Percentiles rank a stretch among this genome's conserved stretches.
Conservation (phyloP, 2,329 filamentous ascomycete genomes). For the Diaporthe sp. region DNA sequence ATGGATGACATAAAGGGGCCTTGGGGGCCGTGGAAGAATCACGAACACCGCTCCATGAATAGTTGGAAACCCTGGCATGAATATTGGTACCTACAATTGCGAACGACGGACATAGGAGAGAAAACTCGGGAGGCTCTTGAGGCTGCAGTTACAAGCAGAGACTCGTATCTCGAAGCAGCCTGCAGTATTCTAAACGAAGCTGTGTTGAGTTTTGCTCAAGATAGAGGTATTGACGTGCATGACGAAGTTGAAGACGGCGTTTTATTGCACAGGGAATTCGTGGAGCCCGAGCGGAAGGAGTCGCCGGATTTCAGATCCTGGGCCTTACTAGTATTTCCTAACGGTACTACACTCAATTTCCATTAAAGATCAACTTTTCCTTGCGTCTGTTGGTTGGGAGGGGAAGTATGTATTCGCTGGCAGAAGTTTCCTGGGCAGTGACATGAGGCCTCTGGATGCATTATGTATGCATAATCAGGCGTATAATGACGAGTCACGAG, state of each 20-base stretch:
- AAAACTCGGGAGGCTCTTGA: not conserved
- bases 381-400: too few relatives aligned
- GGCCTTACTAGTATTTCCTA: too few relatives aligned
- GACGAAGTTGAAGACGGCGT: not conserved
- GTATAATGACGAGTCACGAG: too few relatives aligned
- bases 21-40: not conserved
- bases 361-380: too few relatives aligned
- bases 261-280: not conserved
- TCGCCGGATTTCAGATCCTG: not conserved
- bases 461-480: too few relatives aligned
- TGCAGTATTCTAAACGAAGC: not conserved
- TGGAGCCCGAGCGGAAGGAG: not conserved
- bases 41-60: not conserved
- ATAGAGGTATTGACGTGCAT: not conserved
- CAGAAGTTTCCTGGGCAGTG: too few relatives aligned
- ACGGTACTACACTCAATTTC: too few relatives aligned
- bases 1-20: not conserved
- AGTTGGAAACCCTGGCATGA: not conserved
- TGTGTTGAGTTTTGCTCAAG: not conserved
- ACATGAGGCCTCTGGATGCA: too few relatives aligned
- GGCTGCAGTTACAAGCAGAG: not conserved
- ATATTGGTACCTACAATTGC: not conserved
- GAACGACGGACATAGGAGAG: not conserved
- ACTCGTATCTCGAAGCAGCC: not conserved
- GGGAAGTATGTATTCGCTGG: too few relatives aligned